Evolutionary conservation across 371 early-diverging fungal species (phyloP), one percentile per base, ranked within the genome.

Genomic region (Rhizopus arrhizus): DNA sequence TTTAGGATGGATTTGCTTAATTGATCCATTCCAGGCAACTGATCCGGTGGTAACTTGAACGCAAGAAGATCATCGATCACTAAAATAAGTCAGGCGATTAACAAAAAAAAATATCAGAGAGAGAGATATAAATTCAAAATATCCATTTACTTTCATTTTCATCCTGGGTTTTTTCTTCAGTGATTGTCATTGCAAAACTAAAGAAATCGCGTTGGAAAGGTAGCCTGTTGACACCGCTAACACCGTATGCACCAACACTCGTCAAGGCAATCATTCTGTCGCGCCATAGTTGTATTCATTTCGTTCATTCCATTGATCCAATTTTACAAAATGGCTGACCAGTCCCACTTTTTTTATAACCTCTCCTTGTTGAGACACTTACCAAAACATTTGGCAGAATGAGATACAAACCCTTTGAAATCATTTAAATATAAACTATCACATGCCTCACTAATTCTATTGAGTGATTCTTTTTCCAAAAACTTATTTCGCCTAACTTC

Each of bases 401-500:
- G 32, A 55, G 43, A 55, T 41, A 45, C 43, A 33, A 55, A 33
- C n/a, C n/a, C n/a, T n/a, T n/a, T n/a, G n/a, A n/a, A n/a, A n/a
- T n/a, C n/a, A n/a, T n/a, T n/a, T n/a, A n/a, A n/a, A n/a, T n/a
- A n/a, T n/a, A n/a, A n/a, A n/a, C n/a, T n/a, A 43, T 38, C 42
- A 13, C 10, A 36, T 9, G 58, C 28, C 11, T 49, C 38, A 58
- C 35, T 6, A 15, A 46, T 40, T 38, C 38, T 51, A n/a, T 47
- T 36, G 28, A 55, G 47, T 41, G 54, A 35, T 47, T 53, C 53
- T 45, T 45, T 41, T 36, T 45, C 29, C 46, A 59, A 36, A 46
- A 59, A 42, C 43, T 53, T 51, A 29, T 59, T 40, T 42, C 53
- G 60, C 11, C 56, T 43, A 32, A 64, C 31, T 53, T 64, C 58